Conservation (phyloP, 768 basidiomycete species). For the Myochromella boudieri region DNA sequence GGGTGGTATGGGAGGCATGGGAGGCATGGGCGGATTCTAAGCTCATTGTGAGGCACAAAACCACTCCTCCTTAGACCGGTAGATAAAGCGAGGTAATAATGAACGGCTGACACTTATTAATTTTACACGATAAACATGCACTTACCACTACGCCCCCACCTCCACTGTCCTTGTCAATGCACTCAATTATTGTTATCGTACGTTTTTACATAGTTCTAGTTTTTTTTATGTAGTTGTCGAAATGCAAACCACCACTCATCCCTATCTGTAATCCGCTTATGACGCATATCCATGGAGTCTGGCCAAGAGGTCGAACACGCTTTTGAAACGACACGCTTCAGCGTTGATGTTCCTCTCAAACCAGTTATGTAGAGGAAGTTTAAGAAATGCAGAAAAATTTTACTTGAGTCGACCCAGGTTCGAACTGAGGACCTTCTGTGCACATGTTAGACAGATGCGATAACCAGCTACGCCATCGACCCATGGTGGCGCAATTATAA, state of each 20-base stretch:
- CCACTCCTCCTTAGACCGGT: too few species aligned
- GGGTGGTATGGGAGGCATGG: constrained; percentile 44
- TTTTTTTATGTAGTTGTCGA: neutral
- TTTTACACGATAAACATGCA: constrained; percentile 4
- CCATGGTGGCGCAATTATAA: too few species aligned
- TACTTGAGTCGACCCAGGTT: constrained; percentile 21
- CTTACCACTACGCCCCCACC: constrained; percentile 5
- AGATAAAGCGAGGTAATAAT: too few species aligned
- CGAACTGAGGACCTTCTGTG: constrained; percentile 21
- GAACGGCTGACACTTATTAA: neutral
- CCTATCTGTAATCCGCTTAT: neutral
- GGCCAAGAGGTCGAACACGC: neutral
- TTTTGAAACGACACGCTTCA: too few species aligned
- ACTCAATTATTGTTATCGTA: constrained; percentile 11
- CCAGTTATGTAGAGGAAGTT: too few species aligned
- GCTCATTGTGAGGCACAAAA: too few species aligned
- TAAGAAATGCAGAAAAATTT: too few species aligned
- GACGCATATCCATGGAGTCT: neutral
- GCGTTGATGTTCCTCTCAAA: too few species aligned
- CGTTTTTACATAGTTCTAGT: constrained; percentile 4
- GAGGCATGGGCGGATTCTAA: constrained; percentile 38
- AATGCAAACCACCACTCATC: constrained; percentile 10
- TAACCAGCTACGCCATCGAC: constrained; percentile 74
- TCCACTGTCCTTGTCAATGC: constrained; percentile 1
- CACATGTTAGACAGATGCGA: constrained; percentile 58